Evolutionary conservation across 2,329 filamentous ascomycete species (phyloP).

Genomic region (Thermothelomyces thermophilus): DNA sequence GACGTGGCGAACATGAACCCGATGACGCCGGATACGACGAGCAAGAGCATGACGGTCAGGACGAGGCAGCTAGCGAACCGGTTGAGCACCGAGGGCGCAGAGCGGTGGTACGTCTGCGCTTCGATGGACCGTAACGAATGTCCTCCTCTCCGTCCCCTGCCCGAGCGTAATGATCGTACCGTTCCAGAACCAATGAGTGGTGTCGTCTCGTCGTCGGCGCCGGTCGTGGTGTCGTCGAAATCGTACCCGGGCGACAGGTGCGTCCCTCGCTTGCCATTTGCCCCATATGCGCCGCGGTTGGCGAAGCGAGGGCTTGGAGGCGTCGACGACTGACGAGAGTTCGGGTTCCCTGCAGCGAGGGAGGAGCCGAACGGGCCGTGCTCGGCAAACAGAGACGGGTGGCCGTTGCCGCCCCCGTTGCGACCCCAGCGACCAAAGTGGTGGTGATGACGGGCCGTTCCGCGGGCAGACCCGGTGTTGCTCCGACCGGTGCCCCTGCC

Average conservation of each 20-base stretch:
- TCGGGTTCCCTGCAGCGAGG: constrained; percentile 48
- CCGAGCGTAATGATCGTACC: constrained; percentile 51
- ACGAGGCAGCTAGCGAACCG: constrained; percentile 83
- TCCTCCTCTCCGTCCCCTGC: constrained; percentile 50
- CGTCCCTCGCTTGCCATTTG: constrained; percentile 44
- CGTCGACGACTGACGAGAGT: constrained; percentile 55
- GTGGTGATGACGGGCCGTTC: constrained; percentile 68
- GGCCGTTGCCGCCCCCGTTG: constrained; percentile 55
- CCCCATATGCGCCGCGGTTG: constrained; percentile 28
- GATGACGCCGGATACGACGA: constrained; percentile 78
- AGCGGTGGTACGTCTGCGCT: constrained; percentile 59
- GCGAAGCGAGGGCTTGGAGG: constrained; percentile 63
- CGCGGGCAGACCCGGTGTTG: constrained; percentile 55
- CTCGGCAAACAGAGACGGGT: constrained; percentile 67
- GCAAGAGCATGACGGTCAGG: constrained; percentile 70
- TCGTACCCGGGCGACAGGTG: constrained; percentile 64
- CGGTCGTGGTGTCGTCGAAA: constrained; percentile 66
- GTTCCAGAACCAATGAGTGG: constrained; percentile 59
- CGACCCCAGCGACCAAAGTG: constrained; percentile 68
- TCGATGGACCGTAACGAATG: constrained; percentile 64
- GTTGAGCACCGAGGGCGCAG: constrained; percentile 56
- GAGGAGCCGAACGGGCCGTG: constrained; percentile 63
- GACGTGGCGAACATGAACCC: constrained; percentile 89
- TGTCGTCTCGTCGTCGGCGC: constrained; percentile 80
- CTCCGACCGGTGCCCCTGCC: constrained; percentile 57